Evolutionary conservation across 345 rosid species (phyloP).

Genomic region (Eucalyptus marginata): DNA sequence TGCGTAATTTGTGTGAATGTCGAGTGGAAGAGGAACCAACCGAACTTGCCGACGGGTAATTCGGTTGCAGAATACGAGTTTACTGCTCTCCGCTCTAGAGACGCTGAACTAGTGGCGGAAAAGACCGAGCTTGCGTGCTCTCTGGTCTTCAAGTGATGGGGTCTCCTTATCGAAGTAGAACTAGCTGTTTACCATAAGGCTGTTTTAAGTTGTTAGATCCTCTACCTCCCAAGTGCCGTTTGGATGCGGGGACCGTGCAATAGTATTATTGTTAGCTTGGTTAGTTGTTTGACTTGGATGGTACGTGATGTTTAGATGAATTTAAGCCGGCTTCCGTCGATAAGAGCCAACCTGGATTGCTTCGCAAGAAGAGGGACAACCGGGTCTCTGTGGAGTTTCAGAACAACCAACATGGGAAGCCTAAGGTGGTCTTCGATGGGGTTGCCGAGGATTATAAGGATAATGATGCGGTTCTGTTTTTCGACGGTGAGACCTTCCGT

Average conservation of each 20-base stretch:
- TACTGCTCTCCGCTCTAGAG: neutral
- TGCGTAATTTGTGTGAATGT: neutral
- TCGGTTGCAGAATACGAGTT: neutral
- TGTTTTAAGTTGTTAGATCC: neutral
- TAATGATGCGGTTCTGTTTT: constrained; percentile 59
- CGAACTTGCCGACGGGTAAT: neutral
- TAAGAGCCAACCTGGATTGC: constrained; percentile 40
- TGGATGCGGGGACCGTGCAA: neutral
- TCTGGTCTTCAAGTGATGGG: neutral
- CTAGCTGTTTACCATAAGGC: neutral
- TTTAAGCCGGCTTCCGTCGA: constrained; percentile 84
- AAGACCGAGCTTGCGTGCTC: neutral
- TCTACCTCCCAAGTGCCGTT: neutral
- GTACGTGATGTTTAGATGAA: constrained; percentile 34
- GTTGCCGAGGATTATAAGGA: constrained; percentile 60
- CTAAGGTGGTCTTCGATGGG: constrained; percentile 63
- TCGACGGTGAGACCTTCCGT: constrained; percentile 54
- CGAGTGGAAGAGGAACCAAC: neutral
- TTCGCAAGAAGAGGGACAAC: constrained; percentile 55
- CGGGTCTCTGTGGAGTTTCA: constrained; percentile 65
- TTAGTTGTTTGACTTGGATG: neutral
- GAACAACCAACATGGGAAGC: constrained; percentile 59
- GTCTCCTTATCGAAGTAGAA: neutral
- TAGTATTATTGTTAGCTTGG: neutral
- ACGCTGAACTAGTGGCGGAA: neutral